phyloP scores from a whole-genome alignment of 2,329 filamentous ascomycete species.

The Sporothrix luriei region DNA sequence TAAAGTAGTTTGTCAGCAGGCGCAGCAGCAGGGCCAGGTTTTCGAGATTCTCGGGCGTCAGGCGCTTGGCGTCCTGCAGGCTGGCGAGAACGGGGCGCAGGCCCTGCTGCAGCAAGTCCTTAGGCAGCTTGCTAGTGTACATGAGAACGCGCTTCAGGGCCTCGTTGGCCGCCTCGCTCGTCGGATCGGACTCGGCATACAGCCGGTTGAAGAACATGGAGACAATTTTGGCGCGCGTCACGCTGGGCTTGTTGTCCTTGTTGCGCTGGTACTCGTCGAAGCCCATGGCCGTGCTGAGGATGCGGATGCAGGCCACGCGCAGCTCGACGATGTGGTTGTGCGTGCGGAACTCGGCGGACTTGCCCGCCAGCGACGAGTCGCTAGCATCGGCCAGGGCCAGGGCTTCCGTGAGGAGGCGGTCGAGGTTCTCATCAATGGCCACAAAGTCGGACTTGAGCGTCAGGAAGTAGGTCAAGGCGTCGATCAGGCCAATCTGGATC shows the following conservation, averaged over 20 bases:
- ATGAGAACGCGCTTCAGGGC: slow-evolving; percentile 85
- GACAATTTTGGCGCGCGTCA: slow-evolving; percentile 71
- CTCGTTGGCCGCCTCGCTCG: slow-evolving; percentile 90
- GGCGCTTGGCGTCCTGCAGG: slow-evolving; percentile 86
- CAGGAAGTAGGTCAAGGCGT: slow-evolving; percentile 94
- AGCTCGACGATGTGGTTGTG: slow-evolving; percentile 91
- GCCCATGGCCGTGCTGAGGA: slow-evolving; percentile 89
- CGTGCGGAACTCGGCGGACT: slow-evolving; percentile 92
- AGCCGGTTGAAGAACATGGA: slow-evolving; percentile 97
- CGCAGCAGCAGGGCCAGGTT: slow-evolving; percentile 87
- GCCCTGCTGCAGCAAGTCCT: slow-evolving; percentile 91
- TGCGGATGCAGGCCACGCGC: slow-evolving; percentile 87
- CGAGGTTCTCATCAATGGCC: slow-evolving; percentile 87
- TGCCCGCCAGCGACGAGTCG: slow-evolving; percentile 88
- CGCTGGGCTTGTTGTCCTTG: slow-evolving; percentile 58
- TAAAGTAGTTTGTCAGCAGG: slow-evolving; percentile 96
- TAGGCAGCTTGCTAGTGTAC: slow-evolving; percentile 88
- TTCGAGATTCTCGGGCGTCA: slow-evolving; percentile 86
- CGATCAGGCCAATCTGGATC: slow-evolving; percentile 96
- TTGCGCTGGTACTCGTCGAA: slow-evolving; percentile 88
- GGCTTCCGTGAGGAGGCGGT: slow-evolving; percentile 88
- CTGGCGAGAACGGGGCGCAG: slow-evolving; percentile 95
- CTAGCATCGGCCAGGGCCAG: slow-evolving; percentile 91
- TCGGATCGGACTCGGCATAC: slow-evolving; percentile 88
- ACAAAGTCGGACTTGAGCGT: slow-evolving; percentile 86